These are phyloP conservation scores for Hibiscus mutabilis DNA, from an alignment of 345 rosid genomes.

Conservation along the genomic window DNA sequence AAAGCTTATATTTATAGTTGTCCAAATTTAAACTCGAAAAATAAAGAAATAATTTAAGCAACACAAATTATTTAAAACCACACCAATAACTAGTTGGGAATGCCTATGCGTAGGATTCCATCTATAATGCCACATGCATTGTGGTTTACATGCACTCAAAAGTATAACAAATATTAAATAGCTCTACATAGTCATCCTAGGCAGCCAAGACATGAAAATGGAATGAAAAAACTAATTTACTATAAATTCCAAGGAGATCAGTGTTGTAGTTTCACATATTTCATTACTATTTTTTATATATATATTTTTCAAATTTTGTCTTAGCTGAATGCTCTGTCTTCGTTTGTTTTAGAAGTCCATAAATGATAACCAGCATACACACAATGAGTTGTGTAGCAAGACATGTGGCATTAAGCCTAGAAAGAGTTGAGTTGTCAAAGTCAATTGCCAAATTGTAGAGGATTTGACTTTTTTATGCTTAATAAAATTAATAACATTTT, in stretches of 20 bases:
- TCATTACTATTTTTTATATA: background rate
- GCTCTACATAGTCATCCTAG: too few relatives aligned
- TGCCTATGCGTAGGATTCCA: too few relatives aligned
- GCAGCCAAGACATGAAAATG: background rate
- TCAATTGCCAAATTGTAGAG: background rate
- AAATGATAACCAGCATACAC: background rate
- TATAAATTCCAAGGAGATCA: background rate
- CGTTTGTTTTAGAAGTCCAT: background rate
- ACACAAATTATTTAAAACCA: too few relatives aligned
- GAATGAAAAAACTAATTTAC: background rate
- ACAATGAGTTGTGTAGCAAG: background rate
- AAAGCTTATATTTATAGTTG: too few relatives aligned
- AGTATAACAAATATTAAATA: too few relatives aligned
- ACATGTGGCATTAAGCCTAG: background rate
- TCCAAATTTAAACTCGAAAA: too few relatives aligned
- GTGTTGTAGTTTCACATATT: background rate
- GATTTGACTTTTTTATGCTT: background rate
- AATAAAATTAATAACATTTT: background rate
- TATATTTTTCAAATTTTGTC: background rate
- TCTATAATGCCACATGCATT: too few relatives aligned
- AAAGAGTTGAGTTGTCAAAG: background rate
- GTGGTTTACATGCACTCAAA: too few relatives aligned
- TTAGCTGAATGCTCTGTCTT: background rate
- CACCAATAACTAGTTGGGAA: too few relatives aligned
- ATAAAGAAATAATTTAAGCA: too few relatives aligned